phyloP scores from a whole-genome alignment of 768 basidiomycete genomes.

The Gymnopilus dilepis region DNA sequence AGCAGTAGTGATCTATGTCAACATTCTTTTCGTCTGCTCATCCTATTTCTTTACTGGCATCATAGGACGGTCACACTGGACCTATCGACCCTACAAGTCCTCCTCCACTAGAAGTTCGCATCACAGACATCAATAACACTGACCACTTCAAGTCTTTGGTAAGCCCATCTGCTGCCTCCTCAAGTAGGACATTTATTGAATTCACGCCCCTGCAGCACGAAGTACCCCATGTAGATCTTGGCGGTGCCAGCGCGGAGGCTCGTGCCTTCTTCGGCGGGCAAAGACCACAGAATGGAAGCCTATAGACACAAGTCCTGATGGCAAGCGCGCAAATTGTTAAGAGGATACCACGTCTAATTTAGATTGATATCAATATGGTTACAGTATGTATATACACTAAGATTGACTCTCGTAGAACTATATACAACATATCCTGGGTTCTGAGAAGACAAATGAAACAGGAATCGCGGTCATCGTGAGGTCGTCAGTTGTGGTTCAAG shows the following conservation, averaged over 20 bases:
- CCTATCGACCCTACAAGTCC: slow-evolving; percentile 31
- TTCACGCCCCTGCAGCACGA: slow-evolving; percentile 19
- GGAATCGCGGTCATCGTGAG: too few relatives aligned
- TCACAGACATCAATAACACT: slow-evolving; percentile 42
- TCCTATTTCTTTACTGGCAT: not conserved
- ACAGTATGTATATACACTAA: not conserved
- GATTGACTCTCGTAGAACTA: not conserved
- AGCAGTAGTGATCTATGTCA: not conserved
- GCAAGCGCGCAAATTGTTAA: not conserved
- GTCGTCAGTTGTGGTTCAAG: not conserved
- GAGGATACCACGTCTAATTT: slow-evolving; percentile 1
- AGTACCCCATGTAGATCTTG: slow-evolving; percentile 26
- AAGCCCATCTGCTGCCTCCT: not conserved
- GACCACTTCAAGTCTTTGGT: slow-evolving; percentile 41
- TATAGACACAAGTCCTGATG: slow-evolving; percentile 2
- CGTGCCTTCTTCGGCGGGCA: slow-evolving; percentile 42
- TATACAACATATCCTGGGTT: not conserved
- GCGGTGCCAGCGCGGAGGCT: slow-evolving; percentile 34
- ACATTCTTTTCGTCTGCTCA: not conserved
- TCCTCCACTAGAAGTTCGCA: slow-evolving; percentile 37
- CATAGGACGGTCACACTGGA: slow-evolving; percentile 31
- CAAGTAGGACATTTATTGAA: not conserved
- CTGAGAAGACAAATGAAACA: not conserved
- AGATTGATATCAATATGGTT: not conserved
- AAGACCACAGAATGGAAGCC: slow-evolving; percentile 3